Evolutionary conservation across 2,329 filamentous ascomycete genomes (phyloP).

Genomic region (Aureobasidium uvarum): DNA sequence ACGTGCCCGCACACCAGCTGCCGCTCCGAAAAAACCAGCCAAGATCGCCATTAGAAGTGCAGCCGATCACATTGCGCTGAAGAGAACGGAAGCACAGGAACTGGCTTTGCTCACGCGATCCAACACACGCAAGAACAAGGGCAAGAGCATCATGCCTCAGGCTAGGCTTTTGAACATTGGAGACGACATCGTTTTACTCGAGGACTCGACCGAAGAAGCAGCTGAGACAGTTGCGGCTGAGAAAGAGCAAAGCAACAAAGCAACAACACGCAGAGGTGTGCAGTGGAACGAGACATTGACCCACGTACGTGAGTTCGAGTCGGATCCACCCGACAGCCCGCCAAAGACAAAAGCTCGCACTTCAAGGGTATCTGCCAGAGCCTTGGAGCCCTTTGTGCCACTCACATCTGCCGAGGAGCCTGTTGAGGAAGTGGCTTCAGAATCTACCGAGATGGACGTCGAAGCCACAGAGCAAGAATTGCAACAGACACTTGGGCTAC

Average conservation of each 20-base stretch:
- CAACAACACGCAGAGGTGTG: slow-evolving; percentile 36
- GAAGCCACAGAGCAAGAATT: background rate
- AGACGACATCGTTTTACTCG: slow-evolving; percentile 33
- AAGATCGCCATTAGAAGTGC: slow-evolving; percentile 48
- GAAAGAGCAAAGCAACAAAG: slow-evolving; percentile 1
- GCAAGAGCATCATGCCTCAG: slow-evolving; percentile 46
- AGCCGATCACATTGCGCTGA: slow-evolving; percentile 46
- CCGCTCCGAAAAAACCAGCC: slow-evolving; percentile 32
- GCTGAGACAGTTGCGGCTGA: slow-evolving; percentile 31
- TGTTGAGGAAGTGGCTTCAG: background rate
- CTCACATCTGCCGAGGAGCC: slow-evolving; percentile 13
- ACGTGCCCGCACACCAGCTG: slow-evolving; percentile 18
- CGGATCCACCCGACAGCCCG: slow-evolving; percentile 29
- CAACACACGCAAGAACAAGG: slow-evolving; percentile 54
- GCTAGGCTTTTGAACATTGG: slow-evolving; percentile 46
- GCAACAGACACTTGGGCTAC: background rate
- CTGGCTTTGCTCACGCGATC: slow-evolving; percentile 46
- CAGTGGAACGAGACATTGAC: slow-evolving; percentile 50
- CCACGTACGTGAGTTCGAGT: slow-evolving; percentile 44
- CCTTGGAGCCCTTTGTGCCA: slow-evolving; percentile 12
- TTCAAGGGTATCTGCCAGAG: slow-evolving; percentile 11
- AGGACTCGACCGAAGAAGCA: slow-evolving; percentile 14
- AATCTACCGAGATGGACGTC: background rate
- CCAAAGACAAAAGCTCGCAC: slow-evolving; percentile 11
- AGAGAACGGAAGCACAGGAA: slow-evolving; percentile 51